Percentiles rank a stretch among this genome's conserved stretches.
Evolutionary conservation across 441 rosid species (phyloP).

Genomic region (Eruca vesicaria): DNA sequence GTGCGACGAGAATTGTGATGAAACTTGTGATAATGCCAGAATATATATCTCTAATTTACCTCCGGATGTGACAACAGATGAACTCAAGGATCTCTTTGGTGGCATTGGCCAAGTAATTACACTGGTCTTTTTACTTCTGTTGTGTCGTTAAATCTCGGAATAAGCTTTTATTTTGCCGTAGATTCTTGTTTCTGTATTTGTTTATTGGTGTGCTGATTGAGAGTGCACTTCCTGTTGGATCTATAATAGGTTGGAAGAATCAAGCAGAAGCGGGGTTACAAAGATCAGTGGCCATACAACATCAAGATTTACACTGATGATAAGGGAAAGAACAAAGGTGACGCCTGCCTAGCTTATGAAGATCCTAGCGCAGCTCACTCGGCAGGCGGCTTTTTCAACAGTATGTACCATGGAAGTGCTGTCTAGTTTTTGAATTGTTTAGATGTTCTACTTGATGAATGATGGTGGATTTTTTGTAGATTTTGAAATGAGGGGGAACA

Average conservation of each 20-base stretch:
- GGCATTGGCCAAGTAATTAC: conserved; percentile 93
- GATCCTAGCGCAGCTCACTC: conserved; percentile 96
- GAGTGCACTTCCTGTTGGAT: background rate
- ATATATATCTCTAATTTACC: conserved; percentile 96
- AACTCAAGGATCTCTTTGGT: conserved; percentile 86
- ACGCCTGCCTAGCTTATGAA: conserved; percentile 86
- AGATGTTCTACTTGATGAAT: background rate
- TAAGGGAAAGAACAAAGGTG: conserved; percentile 86
- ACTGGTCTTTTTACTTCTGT: conserved; percentile 26
- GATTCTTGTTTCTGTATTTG: conserved; percentile 11
- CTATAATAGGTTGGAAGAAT: conserved; percentile 78
- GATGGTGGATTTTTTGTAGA: conserved; percentile 38
- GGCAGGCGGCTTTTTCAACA: conserved; percentile 82
- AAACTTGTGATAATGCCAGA: conserved; percentile 85
- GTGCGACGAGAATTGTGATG: conserved; percentile 81
- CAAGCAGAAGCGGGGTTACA: conserved; percentile 95
- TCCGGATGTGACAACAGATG: conserved; percentile 80
- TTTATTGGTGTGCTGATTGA: conserved; percentile 16
- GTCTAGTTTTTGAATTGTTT: background rate
- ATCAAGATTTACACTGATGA: conserved; percentile 93
- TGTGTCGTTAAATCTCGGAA: background rate
- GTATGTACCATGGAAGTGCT: conserved; percentile 40
- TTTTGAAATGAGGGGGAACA: conserved; percentile 75
- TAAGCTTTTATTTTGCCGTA: background rate
- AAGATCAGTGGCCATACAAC: conserved; percentile 98